These are phyloP conservation scores for Pseudomicrostroma phylloplanum DNA, from an alignment of 1,284 basidiomycete species.

Conservation along the genomic window DNA sequence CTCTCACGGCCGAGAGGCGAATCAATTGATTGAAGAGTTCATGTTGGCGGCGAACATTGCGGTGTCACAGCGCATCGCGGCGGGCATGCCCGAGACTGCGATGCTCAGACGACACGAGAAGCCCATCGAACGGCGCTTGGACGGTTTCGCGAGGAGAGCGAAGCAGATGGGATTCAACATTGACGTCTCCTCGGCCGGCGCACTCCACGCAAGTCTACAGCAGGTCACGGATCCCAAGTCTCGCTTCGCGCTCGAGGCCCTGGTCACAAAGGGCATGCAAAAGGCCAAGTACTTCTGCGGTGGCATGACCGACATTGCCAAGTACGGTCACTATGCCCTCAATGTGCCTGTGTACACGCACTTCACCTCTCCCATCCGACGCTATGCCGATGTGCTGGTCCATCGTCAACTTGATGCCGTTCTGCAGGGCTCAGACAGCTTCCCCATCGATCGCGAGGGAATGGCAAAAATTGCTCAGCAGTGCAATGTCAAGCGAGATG, in stretches of 20 bases:
- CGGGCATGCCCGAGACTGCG: slow-evolving; percentile 87
- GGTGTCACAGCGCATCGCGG: slow-evolving; percentile 85
- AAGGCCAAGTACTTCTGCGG: slow-evolving; percentile 96
- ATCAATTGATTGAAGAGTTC: slow-evolving; percentile 86
- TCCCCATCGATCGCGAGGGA: slow-evolving; percentile 91
- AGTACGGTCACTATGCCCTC: slow-evolving; percentile 89
- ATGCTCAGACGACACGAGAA: slow-evolving; percentile 86
- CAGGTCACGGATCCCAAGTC: slow-evolving; percentile 59
- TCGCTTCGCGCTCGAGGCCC: slow-evolving; percentile 27
- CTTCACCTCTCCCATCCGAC: slow-evolving; percentile 62
- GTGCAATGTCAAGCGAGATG: slow-evolving; percentile 70
- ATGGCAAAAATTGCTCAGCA: slow-evolving; percentile 89
- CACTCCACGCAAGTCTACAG: slow-evolving; percentile 76
- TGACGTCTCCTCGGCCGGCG: slow-evolving; percentile 71
- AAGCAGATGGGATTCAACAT: slow-evolving; percentile 67
- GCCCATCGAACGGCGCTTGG: slow-evolving; percentile 67
- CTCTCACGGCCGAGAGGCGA: slow-evolving; percentile 65
- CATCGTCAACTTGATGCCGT: slow-evolving; percentile 95
- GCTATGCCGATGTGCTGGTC: slow-evolving; percentile 86
- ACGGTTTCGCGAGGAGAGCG: slow-evolving; percentile 54
- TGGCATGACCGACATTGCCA: slow-evolving; percentile 97
- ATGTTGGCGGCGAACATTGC: slow-evolving; percentile 87
- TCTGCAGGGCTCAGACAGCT: slow-evolving; percentile 58
- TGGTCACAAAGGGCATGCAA: slow-evolving; percentile 81
- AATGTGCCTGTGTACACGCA: slow-evolving; percentile 91